Base-by-base conservation (phyloP, 306 rosid genomes). In the Herpetospermum pedunculosum region DNA sequence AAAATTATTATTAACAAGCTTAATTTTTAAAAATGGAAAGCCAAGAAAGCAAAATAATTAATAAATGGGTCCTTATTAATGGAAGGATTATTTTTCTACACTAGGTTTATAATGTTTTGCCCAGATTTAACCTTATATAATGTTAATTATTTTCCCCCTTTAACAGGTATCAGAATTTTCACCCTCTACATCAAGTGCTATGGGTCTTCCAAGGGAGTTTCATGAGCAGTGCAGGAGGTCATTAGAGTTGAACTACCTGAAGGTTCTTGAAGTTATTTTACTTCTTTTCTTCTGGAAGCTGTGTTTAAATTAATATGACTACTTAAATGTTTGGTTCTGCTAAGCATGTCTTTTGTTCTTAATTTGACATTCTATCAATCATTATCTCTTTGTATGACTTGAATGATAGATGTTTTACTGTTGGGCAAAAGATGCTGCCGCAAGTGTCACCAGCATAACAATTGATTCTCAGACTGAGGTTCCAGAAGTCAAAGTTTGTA, bases 161-260 rank as follows among this genome's bases (percentile, higher is more conserved):
- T 30, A 46, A 54, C 44, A 94, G 98, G 91, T 94, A n/a, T 91
- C 96, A 1, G 98, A 94, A 82, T 94, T 94, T 94, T 89, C 95
- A 78, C 98, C 97, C 18, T 86, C 91, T 79, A 94, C 98, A 58
- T 89, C 98, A 75, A 94, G 95, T 86, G 88, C 83, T 16, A 87
- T 94, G 95, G 92, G 95, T 72, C 97, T 94, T 89, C 97, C 98
- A 3, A 86, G 91, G 85, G 98, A 94, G 84, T 91, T 91, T 84
- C 98, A 94, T 87, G 97, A 91, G 84, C 92, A 86, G 76, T 94
- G 98, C 80, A 84, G 89, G 82, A 91, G 80, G 79, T 89, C 96
- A 59, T 83, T 94, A 73, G 97, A 89, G 86, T 78, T 53, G 76
- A 87, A 87, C 69, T 84, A 87, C 79, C 74, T 94, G 75, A 91